Conservation (phyloP, 2,329 filamentous ascomycete species). For the Arthrobotrys sinensis region DNA sequence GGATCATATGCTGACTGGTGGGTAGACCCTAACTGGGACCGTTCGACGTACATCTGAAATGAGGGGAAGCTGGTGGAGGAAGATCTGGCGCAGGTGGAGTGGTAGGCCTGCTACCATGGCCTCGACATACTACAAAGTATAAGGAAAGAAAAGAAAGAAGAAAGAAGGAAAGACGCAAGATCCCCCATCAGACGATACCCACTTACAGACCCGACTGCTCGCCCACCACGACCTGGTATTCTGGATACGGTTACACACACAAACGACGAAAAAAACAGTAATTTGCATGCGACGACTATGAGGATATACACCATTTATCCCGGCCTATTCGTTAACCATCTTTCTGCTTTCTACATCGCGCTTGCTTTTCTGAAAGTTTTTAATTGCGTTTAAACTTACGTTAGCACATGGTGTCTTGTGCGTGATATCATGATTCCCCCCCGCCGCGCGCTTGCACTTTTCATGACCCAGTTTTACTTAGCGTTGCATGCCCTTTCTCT, state of each 20-base stretch:
- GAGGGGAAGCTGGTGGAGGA: slow-evolving; percentile 55
- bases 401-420: slow-evolving; percentile 6
- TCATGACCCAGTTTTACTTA: slow-evolving; percentile 53
- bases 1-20: background rate
- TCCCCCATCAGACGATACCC: slow-evolving; percentile 12
- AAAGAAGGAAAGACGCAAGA: slow-evolving; percentile 12
- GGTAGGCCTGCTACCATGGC: slow-evolving; percentile 24
- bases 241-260: slow-evolving; percentile 2
- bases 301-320: too few relatives aligned
- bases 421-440: slow-evolving; percentile 9
- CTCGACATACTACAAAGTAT: background rate
- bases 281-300: too few relatives aligned
- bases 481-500: slow-evolving; percentile 43
- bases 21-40: slow-evolving; percentile 69
- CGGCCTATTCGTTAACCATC: background rate
- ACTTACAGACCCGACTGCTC: background rate
- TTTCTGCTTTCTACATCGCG: background rate
- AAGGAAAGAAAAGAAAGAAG: background rate
- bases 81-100: slow-evolving; percentile 55
- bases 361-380: background rate
- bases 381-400: background rate
- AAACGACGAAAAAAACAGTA: background rate
- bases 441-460: background rate
- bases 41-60: slow-evolving; percentile 62
- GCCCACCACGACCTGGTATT: slow-evolving; percentile 3